Evolutionary conservation across 2,329 filamentous ascomycete genomes (phyloP).

Genomic region (Dothiorella sarmentorum): DNA sequence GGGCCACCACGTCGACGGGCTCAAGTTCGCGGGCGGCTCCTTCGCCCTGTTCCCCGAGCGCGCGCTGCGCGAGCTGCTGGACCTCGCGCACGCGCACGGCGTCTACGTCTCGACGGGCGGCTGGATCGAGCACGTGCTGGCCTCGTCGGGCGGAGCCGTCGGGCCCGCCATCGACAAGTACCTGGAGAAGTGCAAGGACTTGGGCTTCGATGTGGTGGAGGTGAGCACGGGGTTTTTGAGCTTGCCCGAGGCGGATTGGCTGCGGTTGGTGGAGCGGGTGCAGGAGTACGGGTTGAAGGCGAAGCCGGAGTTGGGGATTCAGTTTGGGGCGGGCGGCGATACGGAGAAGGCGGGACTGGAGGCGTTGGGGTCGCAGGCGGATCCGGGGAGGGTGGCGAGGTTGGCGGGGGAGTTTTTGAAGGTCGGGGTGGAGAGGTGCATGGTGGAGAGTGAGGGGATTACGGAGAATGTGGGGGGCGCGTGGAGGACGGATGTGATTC

Average conservation of each 20-base stretch:
- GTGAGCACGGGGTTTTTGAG: conserved; percentile 54
- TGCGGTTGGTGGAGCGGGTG: conserved; percentile 26
- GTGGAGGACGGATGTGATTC: conserved; percentile 56
- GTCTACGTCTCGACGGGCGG: conserved; percentile 56
- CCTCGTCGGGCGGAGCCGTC: conserved; percentile 42
- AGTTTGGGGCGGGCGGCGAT: conserved; percentile 56
- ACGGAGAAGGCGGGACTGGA: conserved; percentile 47
- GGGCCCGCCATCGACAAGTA: conserved; percentile 50
- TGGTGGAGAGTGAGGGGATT: conserved; percentile 60
- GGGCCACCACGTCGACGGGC: conserved; percentile 53
- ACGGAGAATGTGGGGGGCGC: conserved; percentile 51
- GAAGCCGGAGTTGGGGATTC: conserved; percentile 56
- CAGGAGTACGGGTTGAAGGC: conserved; percentile 49
- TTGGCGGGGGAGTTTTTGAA: conserved; percentile 50
- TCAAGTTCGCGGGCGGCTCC: conserved; percentile 55
- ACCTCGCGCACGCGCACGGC: conserved; percentile 48
- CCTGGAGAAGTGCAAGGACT: conserved; percentile 50
- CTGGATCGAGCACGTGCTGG: conserved; percentile 53
- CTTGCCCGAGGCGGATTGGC: conserved; percentile 22
- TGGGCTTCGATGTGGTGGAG: conserved; percentile 55
- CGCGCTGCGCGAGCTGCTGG: conserved; percentile 45
- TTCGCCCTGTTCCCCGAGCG: conserved; percentile 51
- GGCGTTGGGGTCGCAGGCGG: conserved; percentile 48
- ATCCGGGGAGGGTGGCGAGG: conserved; percentile 49
- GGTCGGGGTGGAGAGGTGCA: conserved; percentile 53